phyloP scores from a whole-genome alignment of 495 filamentous ascomycete species.

The Xylaria intraflava region DNA sequence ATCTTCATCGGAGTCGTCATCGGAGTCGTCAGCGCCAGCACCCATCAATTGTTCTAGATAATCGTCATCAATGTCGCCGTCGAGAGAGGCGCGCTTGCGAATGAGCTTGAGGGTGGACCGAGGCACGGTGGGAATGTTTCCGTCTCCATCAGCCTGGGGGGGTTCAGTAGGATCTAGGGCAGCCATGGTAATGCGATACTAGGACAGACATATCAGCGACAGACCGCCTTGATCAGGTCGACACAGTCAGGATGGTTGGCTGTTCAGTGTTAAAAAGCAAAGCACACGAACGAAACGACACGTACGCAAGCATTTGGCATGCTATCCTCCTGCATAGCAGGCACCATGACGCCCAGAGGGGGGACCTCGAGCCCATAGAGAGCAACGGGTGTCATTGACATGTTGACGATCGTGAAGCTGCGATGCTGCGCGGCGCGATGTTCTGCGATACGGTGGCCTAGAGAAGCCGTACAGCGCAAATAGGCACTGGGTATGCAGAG shows the following conservation, averaged over 20 bases:
- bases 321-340: slow-evolving; percentile 42
- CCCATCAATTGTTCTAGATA: slow-evolving; percentile 46
- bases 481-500: not conserved
- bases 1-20: slow-evolving; percentile 55
- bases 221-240: not conserved
- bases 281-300: slow-evolving; percentile 15
- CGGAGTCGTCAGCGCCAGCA: slow-evolving; percentile 48
- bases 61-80: slow-evolving; percentile 54
- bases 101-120: slow-evolving; percentile 87
- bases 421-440: not conserved
- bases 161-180: slow-evolving; percentile 84
- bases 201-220: slow-evolving; percentile 15
- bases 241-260: not conserved
- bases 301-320: slow-evolving; percentile 60
- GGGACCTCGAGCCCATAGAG: slow-evolving; percentile 88
- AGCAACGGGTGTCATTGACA: slow-evolving; percentile 61
- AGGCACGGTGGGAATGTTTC: slow-evolving; percentile 52
- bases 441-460: no score
- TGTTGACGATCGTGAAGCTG: slow-evolving; percentile 4
- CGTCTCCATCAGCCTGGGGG: slow-evolving; percentile 57
- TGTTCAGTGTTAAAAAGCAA: not conserved
- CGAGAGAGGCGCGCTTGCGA: slow-evolving; percentile 56
- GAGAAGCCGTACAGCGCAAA: not conserved
- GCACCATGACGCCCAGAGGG: slow-evolving; percentile 66
- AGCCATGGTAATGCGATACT: slow-evolving; percentile 98